Base-by-base conservation (phyloP, 805 yeast genomes). In the Yamadazyma ubonensis region DNA sequence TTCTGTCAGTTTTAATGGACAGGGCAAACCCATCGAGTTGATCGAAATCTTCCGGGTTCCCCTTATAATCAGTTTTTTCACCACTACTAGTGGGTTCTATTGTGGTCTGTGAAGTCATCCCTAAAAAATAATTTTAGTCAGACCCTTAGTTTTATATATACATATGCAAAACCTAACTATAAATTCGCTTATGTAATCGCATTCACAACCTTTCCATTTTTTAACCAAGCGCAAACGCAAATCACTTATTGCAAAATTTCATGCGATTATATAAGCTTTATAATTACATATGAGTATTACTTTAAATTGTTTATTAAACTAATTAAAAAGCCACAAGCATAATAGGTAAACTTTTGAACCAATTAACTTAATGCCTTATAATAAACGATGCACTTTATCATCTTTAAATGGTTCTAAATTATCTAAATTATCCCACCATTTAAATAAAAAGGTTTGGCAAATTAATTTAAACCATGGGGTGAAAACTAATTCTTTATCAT, bases 401-500 rank as follows among this genome's bases (percentile, higher is more conserved):
- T 69, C 75, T 43, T 63, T 61, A 50, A 75, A 79, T 32, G 66
- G 57, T 5, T 74, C 73, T 47, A 86, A 69, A 45, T 74, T 67
- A 56, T 78, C 81, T 46, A 90, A 69, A 44, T 78, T 72, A 19
- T 73, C 78, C 99, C 99, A 93, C 99, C 99, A 93, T 47, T 85
- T 72, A 68, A 86, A 93, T 56, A 93, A 70, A 56, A 86, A 87
- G 33, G 86, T 79, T 58, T 93, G 90, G 61, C 99, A 93, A 51
- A 93, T 93, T 49, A 93, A 76, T 64, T 87, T 88, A 71, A 93
- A 93, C 99, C 99, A 93, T 4, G 99, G 99, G 4, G 99, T 93
- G 66, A 93, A 93, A 8, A 78, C 71, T 46, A 85, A 71, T n/a
- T 55, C 41, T 14, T 67, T 53, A 58, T 90, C 87, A 16, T 73